Percentiles rank a stretch among this genome's conserved stretches.
Evolutionary conservation across 202 grass and related monocot species (phyloP).

Genomic region (Schoenoplectus triqueter): DNA sequence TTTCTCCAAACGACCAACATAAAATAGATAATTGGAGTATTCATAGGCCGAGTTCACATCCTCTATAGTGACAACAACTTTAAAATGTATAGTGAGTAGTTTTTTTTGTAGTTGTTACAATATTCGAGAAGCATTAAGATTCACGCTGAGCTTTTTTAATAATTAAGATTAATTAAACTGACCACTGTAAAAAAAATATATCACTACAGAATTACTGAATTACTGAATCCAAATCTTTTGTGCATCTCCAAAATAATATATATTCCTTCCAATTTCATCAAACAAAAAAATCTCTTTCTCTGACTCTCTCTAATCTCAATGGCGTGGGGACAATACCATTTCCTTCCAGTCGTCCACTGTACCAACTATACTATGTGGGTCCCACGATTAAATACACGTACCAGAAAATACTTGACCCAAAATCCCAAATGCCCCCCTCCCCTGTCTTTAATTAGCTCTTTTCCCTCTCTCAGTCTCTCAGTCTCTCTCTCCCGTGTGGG

Average conservation of each 20-base stretch:
- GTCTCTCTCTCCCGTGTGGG: not conserved
- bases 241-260: not conserved
- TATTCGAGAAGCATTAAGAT: too few species aligned
- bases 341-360: not conserved
- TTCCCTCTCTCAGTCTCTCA: not conserved
- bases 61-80: too few species aligned
- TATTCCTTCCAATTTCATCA: not conserved
- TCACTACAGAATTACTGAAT: not conserved
- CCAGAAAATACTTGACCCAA: conserved; percentile 39
- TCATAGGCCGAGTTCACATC: too few species aligned
- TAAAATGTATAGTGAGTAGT: too few species aligned
- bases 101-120: too few species aligned
- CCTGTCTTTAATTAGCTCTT: conserved; percentile 13
- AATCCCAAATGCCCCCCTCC: not conserved
- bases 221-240: conserved; percentile 34
- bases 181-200: too few species aligned
- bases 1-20: too few species aligned
- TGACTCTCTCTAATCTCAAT: not conserved
- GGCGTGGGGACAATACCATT: not conserved
- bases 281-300: conserved; percentile 4
- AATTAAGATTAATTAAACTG: too few species aligned
- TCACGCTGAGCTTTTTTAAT: too few species aligned
- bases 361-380: conserved; percentile 31
- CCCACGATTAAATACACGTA: conserved; percentile 27
- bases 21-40: too few species aligned